These are phyloP conservation scores for Coccomyxa subellipsoidea DNA, from an alignment of 163 green algal species.

Conservation along the genomic window DNA sequence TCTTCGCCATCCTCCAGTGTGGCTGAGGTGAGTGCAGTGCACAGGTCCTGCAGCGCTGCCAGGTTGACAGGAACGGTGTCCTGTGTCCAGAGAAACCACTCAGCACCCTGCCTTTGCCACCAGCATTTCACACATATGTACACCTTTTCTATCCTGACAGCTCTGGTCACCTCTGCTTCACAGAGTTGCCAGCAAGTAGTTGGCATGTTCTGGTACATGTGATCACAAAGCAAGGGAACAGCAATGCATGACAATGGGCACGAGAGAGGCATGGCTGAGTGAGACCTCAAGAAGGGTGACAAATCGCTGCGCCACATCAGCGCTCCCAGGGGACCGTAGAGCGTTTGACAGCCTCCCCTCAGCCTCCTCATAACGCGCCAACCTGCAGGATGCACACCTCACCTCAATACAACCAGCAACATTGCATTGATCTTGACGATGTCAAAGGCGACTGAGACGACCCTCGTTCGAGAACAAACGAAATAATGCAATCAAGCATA, in stretches of 20 bases:
- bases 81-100: background rate
- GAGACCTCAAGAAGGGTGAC: background rate
- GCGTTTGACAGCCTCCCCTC: slow-evolving; percentile 7
- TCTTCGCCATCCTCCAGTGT: background rate
- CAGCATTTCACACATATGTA: too few species aligned
- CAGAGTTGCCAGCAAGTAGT: background rate
- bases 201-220: background rate
- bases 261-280: background rate
- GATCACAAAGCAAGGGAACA: background rate
- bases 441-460: too few species aligned
- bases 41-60: background rate
- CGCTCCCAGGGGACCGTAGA: background rate
- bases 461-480: too few species aligned
- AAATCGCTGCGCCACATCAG: slow-evolving; percentile 2
- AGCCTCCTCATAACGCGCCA: slow-evolving; percentile 3
- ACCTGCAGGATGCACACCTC: background rate
- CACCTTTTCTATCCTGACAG: background rate
- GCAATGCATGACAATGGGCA: background rate
- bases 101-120: background rate
- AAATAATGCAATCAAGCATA: background rate
- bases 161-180: background rate
- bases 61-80: slow-evolving; percentile 5
- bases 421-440: background rate
- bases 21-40: background rate
- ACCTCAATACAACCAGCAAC: background rate